Evolutionary conservation across 805 yeast species (phyloP).

Genomic region (Scheffersomyces amazonensis): DNA sequence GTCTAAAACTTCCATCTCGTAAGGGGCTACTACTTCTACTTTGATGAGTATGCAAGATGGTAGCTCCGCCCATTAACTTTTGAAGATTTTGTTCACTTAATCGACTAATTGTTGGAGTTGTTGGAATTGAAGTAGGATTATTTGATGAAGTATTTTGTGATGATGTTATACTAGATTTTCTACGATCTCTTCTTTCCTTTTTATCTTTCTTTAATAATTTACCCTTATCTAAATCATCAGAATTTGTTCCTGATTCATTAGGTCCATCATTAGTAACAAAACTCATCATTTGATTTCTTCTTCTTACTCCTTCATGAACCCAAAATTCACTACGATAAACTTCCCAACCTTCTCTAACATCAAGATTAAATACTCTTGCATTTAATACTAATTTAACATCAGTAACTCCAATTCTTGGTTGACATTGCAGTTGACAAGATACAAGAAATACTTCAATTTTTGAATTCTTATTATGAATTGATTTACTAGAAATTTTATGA

Average conservation of each 20-base stretch:
- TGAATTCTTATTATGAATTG: slow-evolving; percentile 26
- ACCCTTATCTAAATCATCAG: slow-evolving; percentile 16
- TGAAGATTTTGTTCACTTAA: slow-evolving; percentile 18
- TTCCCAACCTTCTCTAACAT: slow-evolving; percentile 93
- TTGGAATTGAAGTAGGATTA: background rate
- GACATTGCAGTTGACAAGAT: slow-evolving; percentile 43
- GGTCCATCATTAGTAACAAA: slow-evolving; percentile 14
- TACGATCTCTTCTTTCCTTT: slow-evolving; percentile 39
- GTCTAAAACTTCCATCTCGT: background rate
- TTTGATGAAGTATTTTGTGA: background rate
- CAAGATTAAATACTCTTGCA: slow-evolving; percentile 78
- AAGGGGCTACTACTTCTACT: background rate
- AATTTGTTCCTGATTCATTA: background rate
- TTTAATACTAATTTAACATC: slow-evolving; percentile 80
- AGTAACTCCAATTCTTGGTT: slow-evolving; percentile 63
- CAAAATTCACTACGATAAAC: slow-evolving; percentile 90
- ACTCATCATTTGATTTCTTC: slow-evolving; percentile 38
- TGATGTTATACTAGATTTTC: slow-evolving; percentile 9
- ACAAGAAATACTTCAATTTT: slow-evolving; percentile 38
- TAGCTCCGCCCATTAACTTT: slow-evolving; percentile 6
- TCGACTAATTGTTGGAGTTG: slow-evolving; percentile 1
- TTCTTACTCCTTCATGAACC: slow-evolving; percentile 75
- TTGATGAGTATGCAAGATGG: background rate
- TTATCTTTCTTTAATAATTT: slow-evolving; percentile 33
- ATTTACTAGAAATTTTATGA: slow-evolving; percentile 34